These are phyloP conservation scores for Eimeria falciformis DNA, from an alignment of 169 alveolate species.

Conservation along the genomic window DNA sequence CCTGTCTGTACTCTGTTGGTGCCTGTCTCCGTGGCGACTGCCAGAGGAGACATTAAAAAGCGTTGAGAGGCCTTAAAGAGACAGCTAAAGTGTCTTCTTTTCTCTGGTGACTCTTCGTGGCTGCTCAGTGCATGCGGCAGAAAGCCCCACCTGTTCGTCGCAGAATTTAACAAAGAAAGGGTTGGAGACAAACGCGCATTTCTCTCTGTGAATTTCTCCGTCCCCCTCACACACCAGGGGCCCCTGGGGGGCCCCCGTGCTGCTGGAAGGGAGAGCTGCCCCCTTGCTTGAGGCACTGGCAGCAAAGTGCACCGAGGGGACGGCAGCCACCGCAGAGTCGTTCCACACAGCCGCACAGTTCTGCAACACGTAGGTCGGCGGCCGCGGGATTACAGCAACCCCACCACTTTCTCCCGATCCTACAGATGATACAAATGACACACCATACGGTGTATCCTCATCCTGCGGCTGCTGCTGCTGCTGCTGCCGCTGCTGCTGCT, in stretches of 20 bases:
- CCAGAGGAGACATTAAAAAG: too few relatives aligned
- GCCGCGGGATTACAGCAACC: not conserved
- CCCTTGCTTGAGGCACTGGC: not conserved
- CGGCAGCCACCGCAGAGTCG: not conserved
- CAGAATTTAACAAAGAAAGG: constrained; percentile 79
- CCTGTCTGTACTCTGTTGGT: not conserved
- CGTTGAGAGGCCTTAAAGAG: too few relatives aligned
- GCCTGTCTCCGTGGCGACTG: too few relatives aligned
- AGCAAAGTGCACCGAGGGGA: not conserved
- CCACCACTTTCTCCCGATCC: not conserved
- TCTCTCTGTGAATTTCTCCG: not conserved
- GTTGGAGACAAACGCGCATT: constrained; percentile 72
- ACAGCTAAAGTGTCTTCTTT: too few relatives aligned
- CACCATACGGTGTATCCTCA: not conserved
- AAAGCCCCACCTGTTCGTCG: constrained; percentile 80
- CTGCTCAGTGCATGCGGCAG: too few relatives aligned
- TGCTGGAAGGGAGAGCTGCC: constrained; percentile 19
- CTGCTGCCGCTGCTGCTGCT: not conserved
- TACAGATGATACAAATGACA: not conserved
- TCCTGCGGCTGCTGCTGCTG: not conserved
- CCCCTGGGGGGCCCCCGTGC: constrained; percentile 26
- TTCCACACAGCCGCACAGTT: not conserved
- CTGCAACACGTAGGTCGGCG: not conserved
- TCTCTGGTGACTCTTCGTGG: too few relatives aligned
- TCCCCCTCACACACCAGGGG: not conserved